Evolutionary conservation across 257 asterid genomes (phyloP).

Genomic region (Salvia rosmarinus): DNA sequence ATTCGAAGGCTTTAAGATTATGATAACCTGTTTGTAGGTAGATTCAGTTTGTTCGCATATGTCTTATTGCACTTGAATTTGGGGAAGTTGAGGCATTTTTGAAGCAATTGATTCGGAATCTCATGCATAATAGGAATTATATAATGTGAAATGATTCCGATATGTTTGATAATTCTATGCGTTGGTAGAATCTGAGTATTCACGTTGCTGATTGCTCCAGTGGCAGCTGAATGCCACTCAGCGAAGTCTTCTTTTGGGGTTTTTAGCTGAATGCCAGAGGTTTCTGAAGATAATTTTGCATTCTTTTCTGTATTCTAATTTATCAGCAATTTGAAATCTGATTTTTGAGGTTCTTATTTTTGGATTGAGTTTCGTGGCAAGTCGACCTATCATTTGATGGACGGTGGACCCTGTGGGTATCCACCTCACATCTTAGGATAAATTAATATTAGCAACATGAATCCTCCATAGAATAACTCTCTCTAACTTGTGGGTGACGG

Average conservation of each 20-base stretch:
- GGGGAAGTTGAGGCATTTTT: not conserved
- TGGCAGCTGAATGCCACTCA: not conserved
- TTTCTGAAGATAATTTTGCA: not conserved
- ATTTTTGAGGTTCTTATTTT: not conserved
- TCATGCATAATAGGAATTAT: not conserved
- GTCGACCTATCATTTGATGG: not conserved
- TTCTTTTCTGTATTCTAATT: not conserved
- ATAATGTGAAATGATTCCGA: not conserved
- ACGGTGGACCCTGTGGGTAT: not conserved
- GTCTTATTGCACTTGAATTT: not conserved
- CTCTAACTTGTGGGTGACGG: conserved; percentile 15
- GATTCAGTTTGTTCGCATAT: conserved; percentile 9
- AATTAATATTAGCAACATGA: not conserved
- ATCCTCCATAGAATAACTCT: not conserved
- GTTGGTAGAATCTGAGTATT: not conserved
- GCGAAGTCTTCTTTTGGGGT: no score
- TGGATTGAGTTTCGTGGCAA: not conserved
- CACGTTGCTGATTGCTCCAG: not conserved
- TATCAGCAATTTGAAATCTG: not conserved
- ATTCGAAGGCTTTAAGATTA: not conserved
- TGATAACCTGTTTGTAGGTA: not conserved
- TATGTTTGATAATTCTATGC: conserved; percentile 5
- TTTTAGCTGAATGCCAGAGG: not conserved
- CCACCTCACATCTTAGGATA: not conserved
- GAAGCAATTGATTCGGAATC: not conserved